phyloP scores from a whole-genome alignment of 805 yeast species.

The Metschnikowia chrysomelidarum region DNA sequence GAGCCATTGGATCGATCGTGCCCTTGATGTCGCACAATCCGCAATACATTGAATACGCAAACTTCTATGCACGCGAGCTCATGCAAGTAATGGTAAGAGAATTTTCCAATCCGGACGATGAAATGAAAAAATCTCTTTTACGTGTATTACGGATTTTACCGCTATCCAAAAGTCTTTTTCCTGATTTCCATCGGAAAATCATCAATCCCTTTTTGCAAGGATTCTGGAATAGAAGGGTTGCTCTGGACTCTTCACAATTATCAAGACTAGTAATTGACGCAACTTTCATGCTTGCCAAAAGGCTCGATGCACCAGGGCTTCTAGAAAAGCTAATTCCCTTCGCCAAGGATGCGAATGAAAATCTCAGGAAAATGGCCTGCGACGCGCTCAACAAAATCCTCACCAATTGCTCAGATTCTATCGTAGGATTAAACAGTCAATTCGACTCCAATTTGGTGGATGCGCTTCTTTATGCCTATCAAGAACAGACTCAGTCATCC shows the following conservation, averaged over 20 bases:
- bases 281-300: constrained; percentile 61
- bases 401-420: constrained; percentile 29
- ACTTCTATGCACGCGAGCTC: constrained; percentile 73
- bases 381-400: constrained; percentile 64
- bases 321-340: constrained; percentile 55
- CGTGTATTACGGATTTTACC: constrained; percentile 67
- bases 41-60: constrained; percentile 64
- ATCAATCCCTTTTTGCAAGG: constrained; percentile 59
- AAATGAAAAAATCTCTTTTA: constrained; percentile 74
- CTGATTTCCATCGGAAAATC: constrained; percentile 43
- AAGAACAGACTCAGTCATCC: constrained; percentile 67
- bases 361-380: constrained; percentile 73
- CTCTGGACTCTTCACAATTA: constrained; percentile 56
- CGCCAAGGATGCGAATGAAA: constrained; percentile 81
- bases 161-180: constrained; percentile 54
- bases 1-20: constrained; percentile 73
- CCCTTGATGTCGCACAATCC: constrained; percentile 71
- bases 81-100: constrained; percentile 67
- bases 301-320: constrained; percentile 62
- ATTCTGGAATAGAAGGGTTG: constrained; percentile 84
- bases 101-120: constrained; percentile 80
- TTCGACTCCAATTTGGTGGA: constrained; percentile 71
- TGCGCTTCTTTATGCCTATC: constrained; percentile 76
- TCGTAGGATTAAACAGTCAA: constrained; percentile 57
- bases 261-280: constrained; percentile 67